A percentile compares a stretch with the other conserved stretches of the same genome.
Conservation (phyloP, 2,329 filamentous ascomycete genomes). For the Cyanodermella asteris region DNA sequence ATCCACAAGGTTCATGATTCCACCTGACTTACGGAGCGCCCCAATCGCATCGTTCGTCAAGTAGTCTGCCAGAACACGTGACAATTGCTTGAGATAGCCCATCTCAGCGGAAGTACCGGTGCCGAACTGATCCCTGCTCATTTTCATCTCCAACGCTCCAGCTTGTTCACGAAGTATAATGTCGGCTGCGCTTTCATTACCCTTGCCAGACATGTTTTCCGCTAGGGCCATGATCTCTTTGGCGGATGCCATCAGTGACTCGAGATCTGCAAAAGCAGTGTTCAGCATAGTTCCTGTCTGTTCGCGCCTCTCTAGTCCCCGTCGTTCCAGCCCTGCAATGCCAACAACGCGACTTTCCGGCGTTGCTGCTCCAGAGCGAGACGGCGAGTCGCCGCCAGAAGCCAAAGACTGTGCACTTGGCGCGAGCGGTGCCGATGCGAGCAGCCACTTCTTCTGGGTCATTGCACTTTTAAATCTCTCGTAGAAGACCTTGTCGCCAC, state of each 20-base stretch:
- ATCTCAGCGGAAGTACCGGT: conserved; percentile 53
- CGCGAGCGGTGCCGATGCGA: conserved; percentile 51
- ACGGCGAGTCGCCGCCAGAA: too few species aligned
- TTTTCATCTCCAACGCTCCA: conserved; percentile 67
- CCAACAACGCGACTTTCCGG: conserved; percentile 58
- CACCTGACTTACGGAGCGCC: conserved; percentile 56
- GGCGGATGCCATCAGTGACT: conserved; percentile 90
- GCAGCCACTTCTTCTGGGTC: conserved; percentile 85
- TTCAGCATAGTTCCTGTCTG: conserved; percentile 90
- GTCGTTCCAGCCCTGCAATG: conserved; percentile 77
- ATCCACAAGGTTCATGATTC: conserved; percentile 75
- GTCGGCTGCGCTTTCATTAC: conserved; percentile 46
- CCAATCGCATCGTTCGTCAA: conserved; percentile 66
- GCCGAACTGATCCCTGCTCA: conserved; percentile 81
- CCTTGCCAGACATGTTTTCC: conserved; percentile 42
- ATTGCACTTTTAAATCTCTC: conserved; percentile 74
- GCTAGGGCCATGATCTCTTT: conserved; percentile 90
- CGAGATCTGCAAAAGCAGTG: conserved; percentile 83
- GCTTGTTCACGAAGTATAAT: conserved; percentile 61
- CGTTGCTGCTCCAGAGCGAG: conserved; percentile 7
- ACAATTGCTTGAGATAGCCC: conserved; percentile 71
- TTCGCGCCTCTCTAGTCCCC: conserved; percentile 62
- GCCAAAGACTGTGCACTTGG: too few species aligned
- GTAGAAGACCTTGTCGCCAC: conserved; percentile 75
- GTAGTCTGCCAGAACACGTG: conserved; percentile 71